Percentiles rank a stretch among this genome's conserved stretches.
phyloP scores from a whole-genome alignment of 2,329 filamentous ascomycete genomes.

The Acrocalymma vagum region DNA sequence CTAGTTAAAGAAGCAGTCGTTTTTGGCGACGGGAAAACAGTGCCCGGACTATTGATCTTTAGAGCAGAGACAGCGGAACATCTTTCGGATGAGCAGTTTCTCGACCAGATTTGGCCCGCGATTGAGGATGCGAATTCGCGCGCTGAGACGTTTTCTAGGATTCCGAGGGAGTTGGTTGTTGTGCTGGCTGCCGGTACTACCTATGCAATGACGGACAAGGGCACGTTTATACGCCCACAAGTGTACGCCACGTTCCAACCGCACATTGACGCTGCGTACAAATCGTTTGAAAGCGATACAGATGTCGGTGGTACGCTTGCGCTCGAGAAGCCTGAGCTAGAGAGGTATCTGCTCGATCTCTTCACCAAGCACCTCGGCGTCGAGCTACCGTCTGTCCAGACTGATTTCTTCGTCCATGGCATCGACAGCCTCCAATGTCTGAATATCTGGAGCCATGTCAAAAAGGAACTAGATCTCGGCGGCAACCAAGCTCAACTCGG shows the following conservation, averaged over 20 bases:
- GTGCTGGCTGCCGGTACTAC: constrained; percentile 54
- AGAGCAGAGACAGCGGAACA: constrained; percentile 55
- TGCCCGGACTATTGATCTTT: constrained; percentile 64
- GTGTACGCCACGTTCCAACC: constrained; percentile 59
- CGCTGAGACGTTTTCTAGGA: constrained; percentile 61
- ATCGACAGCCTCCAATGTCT: constrained; percentile 69
- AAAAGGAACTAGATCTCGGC: constrained; percentile 60
- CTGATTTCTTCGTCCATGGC: constrained; percentile 67
- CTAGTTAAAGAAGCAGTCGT: constrained; percentile 65
- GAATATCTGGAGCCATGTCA: constrained; percentile 61
- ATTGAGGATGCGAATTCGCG: constrained; percentile 61
- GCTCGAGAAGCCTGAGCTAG: constrained; percentile 39
- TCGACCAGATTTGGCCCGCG: constrained; percentile 59
- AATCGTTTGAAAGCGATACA: constrained; percentile 29
- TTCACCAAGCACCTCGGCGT: constrained; percentile 29
- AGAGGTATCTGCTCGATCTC: constrained; percentile 31
- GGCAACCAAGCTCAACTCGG: constrained; percentile 53
- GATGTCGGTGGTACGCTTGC: constrained; percentile 25
- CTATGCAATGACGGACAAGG: constrained; percentile 65
- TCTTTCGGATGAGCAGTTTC: constrained; percentile 55
- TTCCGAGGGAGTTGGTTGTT: constrained; percentile 63
- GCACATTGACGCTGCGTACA: constrained; percentile 58
- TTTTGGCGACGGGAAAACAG: constrained; percentile 63
- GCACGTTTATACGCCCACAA: constrained; percentile 63
- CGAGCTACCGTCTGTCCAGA: constrained; percentile 41